phyloP scores from a whole-genome alignment of 1,284 basidiomycete genomes.

The Tilletia indica region DNA sequence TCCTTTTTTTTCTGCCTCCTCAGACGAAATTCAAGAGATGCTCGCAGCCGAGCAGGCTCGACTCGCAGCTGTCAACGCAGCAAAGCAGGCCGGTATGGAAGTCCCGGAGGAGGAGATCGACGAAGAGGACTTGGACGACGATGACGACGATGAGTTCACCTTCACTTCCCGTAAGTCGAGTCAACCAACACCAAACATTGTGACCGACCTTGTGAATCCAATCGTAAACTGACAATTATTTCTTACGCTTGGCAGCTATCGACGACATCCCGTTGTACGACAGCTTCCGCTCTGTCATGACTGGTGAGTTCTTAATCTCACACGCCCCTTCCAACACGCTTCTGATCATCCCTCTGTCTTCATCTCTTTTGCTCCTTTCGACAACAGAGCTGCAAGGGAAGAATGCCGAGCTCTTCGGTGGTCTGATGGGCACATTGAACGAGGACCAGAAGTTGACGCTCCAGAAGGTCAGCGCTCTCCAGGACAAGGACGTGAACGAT shows the following conservation, averaged over 20 bases:
- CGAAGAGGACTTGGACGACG: constrained; percentile 29
- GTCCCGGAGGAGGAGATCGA: constrained; percentile 27
- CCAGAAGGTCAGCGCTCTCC: constrained; percentile 7
- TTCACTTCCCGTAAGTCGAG: constrained; percentile 17
- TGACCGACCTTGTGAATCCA: not conserved
- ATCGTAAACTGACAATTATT: not conserved
- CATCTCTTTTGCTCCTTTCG: not conserved
- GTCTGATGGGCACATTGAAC: constrained; percentile 3
- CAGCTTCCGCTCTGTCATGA: constrained; percentile 20
- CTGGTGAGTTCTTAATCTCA: not conserved
- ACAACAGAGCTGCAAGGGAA: constrained; percentile 17
- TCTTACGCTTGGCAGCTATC: constrained; percentile 11
- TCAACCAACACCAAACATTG: not conserved
- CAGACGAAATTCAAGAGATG: constrained; percentile 52
- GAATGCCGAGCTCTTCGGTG: constrained; percentile 1
- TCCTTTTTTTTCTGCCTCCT: not conserved
- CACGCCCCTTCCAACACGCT: not conserved
- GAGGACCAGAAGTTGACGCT: constrained; percentile 17
- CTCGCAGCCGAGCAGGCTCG: constrained; percentile 46
- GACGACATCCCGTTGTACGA: constrained; percentile 21
- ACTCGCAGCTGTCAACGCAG: constrained; percentile 26
- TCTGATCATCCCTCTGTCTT: not conserved
- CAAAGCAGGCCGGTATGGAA: constrained; percentile 29
- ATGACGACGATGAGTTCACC: constrained; percentile 32
- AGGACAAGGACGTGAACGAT: constrained; percentile 16